phyloP scores from a whole-genome alignment of 2,329 filamentous ascomycete species.

The Zopfia rhizophila region DNA sequence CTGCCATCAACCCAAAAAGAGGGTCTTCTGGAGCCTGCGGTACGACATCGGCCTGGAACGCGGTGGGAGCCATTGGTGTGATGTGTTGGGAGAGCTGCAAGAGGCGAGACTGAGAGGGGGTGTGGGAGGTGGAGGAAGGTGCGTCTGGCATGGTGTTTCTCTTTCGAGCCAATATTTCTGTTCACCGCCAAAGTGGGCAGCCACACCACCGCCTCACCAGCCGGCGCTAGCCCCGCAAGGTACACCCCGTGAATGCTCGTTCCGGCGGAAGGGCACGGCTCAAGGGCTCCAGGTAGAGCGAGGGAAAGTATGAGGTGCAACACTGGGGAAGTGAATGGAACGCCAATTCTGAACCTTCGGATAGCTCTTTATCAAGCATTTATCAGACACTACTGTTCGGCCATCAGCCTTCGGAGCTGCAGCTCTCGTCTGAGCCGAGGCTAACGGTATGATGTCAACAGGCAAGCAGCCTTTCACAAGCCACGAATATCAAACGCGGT shows the following conservation, averaged over 20 bases:
- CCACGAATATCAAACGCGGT: too few species aligned
- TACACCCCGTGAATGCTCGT: slow-evolving; percentile 15
- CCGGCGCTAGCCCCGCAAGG: slow-evolving; percentile 40
- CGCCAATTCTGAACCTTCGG: slow-evolving; percentile 18
- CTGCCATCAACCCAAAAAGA: slow-evolving; percentile 91
- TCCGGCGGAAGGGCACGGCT: too few species aligned
- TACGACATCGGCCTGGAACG: slow-evolving; percentile 80
- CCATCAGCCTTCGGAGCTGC: slow-evolving; percentile 3
- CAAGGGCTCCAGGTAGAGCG: slow-evolving; percentile 32
- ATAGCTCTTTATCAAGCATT: slow-evolving; percentile 24
- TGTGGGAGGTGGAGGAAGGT: slow-evolving; percentile 26
- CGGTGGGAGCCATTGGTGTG: slow-evolving; percentile 69
- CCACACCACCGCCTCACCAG: slow-evolving; percentile 19
- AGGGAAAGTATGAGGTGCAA: slow-evolving; percentile 25
- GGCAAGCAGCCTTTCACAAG: slow-evolving; percentile 2
- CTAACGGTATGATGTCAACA: slow-evolving; percentile 12
- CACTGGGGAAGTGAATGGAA: slow-evolving; percentile 10
- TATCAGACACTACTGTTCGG: slow-evolving; percentile 17
- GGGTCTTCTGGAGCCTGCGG: slow-evolving; percentile 94
- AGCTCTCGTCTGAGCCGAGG: slow-evolving; percentile 9
- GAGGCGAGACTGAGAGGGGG: slow-evolving; percentile 53
- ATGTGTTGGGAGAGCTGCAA: slow-evolving; percentile 75
- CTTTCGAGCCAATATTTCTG: slow-evolving; percentile 29
- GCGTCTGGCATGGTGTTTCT: slow-evolving; percentile 36
- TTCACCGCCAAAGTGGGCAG: slow-evolving; percentile 32